Evolutionary conservation across 805 yeast genomes (phyloP).

Genomic region (Metschnikowia santaceciliae): DNA sequence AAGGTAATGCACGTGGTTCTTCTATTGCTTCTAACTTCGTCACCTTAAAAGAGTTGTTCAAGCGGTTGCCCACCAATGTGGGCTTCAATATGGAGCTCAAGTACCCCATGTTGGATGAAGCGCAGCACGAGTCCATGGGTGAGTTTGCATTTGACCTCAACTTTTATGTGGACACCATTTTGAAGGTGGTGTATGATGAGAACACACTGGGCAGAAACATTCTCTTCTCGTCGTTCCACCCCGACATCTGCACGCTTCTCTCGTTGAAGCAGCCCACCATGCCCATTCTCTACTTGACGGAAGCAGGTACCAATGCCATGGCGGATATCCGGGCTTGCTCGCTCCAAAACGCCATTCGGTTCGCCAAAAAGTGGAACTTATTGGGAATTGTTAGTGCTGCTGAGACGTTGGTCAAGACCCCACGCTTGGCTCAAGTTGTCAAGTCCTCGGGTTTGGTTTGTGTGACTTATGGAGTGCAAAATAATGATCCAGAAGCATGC

Average conservation of each 20-base stretch:
- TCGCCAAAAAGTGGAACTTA: conserved; percentile 86
- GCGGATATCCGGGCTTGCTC: conserved; percentile 87
- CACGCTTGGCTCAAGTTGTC: conserved; percentile 85
- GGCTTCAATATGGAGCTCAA: conserved; percentile 95
- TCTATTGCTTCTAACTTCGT: conserved; percentile 91
- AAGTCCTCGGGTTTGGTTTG: conserved; percentile 89
- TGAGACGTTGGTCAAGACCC: conserved; percentile 80
- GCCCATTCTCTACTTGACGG: conserved; percentile 87
- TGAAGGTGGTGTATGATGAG: conserved; percentile 71
- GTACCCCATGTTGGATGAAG: conserved; percentile 93
- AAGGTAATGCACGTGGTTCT: conserved; percentile 88
- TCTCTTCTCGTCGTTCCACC: conserved; percentile 90
- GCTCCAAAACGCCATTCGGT: conserved; percentile 84
- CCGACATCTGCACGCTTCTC: conserved; percentile 81
- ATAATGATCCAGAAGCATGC: conserved; percentile 81
- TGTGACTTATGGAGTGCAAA: conserved; percentile 82
- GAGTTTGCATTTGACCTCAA: conserved; percentile 79
- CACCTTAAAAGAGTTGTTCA: conserved; percentile 78
- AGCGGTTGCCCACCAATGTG: conserved; percentile 72
- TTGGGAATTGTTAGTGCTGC: conserved; percentile 92
- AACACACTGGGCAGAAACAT: conserved; percentile 77
- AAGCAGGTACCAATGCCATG: conserved; percentile 80
- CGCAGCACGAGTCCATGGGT: conserved; percentile 84
- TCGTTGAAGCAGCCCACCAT: conserved; percentile 91
- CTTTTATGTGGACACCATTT: conserved; percentile 82